Percentiles rank a stretch among this genome's conserved stretches.
Evolutionary conservation across 257 asterid genomes (phyloP).

Genomic region (Jasminum sambac): DNA sequence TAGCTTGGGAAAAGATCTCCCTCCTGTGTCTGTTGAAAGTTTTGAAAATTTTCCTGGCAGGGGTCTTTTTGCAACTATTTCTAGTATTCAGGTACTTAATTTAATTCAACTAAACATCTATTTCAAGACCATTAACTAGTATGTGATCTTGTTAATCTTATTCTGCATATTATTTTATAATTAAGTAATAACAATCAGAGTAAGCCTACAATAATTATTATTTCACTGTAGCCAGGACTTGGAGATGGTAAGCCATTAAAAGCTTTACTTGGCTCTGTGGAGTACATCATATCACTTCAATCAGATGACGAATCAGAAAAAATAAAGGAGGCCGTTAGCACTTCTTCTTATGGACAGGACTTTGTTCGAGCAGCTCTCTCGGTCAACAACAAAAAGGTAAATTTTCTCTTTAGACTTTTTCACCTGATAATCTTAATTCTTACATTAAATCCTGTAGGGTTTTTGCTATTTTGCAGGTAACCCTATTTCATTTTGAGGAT

Average conservation of each 20-base stretch:
- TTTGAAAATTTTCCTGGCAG: slow-evolving; percentile 96
- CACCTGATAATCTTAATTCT: slow-evolving; percentile 7
- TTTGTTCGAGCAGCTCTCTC: slow-evolving; percentile 93
- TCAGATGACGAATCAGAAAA: slow-evolving; percentile 70
- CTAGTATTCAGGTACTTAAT: slow-evolving; percentile 70
- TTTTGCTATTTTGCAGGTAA: slow-evolving; percentile 49
- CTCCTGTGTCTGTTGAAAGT: slow-evolving; percentile 81
- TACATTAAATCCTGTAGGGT: neutral
- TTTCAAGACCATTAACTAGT: slow-evolving; percentile 8
- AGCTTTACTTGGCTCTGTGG: slow-evolving; percentile 97
- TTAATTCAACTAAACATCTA: slow-evolving; percentile 9
- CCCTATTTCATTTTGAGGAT: slow-evolving; percentile 94
- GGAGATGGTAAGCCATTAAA: slow-evolving; percentile 70
- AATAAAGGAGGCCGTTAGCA: slow-evolving; percentile 70
- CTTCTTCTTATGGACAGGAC: slow-evolving; percentile 75
- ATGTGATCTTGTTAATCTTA: neutral
- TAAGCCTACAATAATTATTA: slow-evolving; percentile 25
- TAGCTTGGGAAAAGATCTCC: slow-evolving; percentile 91
- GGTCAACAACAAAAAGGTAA: slow-evolving; percentile 70
- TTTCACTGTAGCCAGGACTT: slow-evolving; percentile 71
- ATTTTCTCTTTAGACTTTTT: neutral
- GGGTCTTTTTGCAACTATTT: slow-evolving; percentile 85
- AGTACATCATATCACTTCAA: slow-evolving; percentile 77
- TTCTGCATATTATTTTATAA: slow-evolving; percentile 7
- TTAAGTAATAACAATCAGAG: slow-evolving; percentile 18